Base-by-base conservation (phyloP, 2,329 filamentous ascomycete genomes). In the Periconia digitata region DNA sequence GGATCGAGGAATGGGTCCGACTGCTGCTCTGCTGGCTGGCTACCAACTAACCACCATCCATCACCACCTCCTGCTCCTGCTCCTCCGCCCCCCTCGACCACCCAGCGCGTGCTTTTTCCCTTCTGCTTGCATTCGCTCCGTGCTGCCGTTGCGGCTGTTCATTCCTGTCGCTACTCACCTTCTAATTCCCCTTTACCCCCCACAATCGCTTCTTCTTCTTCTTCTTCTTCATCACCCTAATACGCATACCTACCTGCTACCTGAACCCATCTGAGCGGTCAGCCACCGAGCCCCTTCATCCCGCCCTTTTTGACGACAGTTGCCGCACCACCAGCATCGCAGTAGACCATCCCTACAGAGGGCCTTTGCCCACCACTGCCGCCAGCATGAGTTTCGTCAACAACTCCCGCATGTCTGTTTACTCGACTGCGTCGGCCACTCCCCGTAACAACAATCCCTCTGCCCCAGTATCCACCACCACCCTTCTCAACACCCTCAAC, bases 401-500 rank as follows among this genome's bases (percentile, higher is more conserved):
- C 60, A 82, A 71, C 58, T 82, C 80, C 58, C 82, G 83, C 59
- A 80, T 80, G 71, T 85, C 82, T 21, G 76, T 81, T 46, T 85
- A 82, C 64, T 86, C 83, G 39, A 81, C 72, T 50, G 70, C 87
- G 55, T 84, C 85, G 40, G 74, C 82, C 51, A 80, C 79, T 36
- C 72, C 76, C 40, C 78, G 78, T 48, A 72, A 79, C 18, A 77
- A 81, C 27, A 84, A 84, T 46, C 83, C 90, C 63, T 80, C 88
- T 8, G 76, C 86, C 39, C 91, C 95, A 69, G 86, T 96, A 46
- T 96, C 92, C 6, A 95, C 92, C 2, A 96, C 92, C 1, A 95
- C 91, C 0, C 82, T 97, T 40, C 82, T 99, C 47, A 97, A 97
- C 74, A 84, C 90, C 47, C 81, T 96, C 39, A 94, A 99, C 74